Conservation (phyloP, 768 basidiomycete genomes). For the Hericium rajendrae region DNA sequence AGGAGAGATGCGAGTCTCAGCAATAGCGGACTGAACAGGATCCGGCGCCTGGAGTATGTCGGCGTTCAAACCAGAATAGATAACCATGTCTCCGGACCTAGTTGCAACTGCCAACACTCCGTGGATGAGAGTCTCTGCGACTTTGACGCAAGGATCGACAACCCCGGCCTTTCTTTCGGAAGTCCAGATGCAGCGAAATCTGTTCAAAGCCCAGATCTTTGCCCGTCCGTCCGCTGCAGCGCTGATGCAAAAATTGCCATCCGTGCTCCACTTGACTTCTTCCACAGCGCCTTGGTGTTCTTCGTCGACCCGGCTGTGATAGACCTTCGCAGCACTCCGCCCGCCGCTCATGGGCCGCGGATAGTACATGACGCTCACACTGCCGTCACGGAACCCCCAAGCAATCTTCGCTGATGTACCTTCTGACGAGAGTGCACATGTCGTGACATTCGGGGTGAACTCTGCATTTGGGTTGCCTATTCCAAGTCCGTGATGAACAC, state of each 20-base stretch:
- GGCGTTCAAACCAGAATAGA: slow-evolving; percentile 40
- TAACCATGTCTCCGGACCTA: slow-evolving; percentile 44
- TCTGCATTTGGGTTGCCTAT: slow-evolving; percentile 70
- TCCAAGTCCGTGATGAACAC: slow-evolving; percentile 45
- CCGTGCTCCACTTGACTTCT: slow-evolving; percentile 43
- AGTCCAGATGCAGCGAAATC: slow-evolving; percentile 52
- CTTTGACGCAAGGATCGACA: slow-evolving; percentile 41
- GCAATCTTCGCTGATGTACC: slow-evolving; percentile 57
- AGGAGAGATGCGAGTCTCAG: slow-evolving; percentile 1
- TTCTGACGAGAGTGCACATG: slow-evolving; percentile 47
- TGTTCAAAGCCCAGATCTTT: slow-evolving; percentile 64
- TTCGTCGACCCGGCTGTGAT: slow-evolving; percentile 43
- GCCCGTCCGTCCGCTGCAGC: slow-evolving; percentile 54
- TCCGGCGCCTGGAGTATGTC: slow-evolving; percentile 12
- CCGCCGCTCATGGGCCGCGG: slow-evolving; percentile 47
- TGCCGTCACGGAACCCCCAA: slow-evolving; percentile 69
- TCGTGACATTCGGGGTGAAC: slow-evolving; percentile 57
- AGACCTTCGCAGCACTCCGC: slow-evolving; percentile 34
- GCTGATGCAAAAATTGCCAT: slow-evolving; percentile 32
- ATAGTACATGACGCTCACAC: slow-evolving; percentile 51
- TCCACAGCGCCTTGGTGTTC: slow-evolving; percentile 54
- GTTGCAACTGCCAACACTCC: slow-evolving; percentile 42
- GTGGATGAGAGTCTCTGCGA: slow-evolving; percentile 33
- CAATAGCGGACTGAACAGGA: background rate
- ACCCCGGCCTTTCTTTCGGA: slow-evolving; percentile 31